phyloP scores from a whole-genome alignment of 495 filamentous ascomycete genomes.

The Aspergillus campestris region DNA sequence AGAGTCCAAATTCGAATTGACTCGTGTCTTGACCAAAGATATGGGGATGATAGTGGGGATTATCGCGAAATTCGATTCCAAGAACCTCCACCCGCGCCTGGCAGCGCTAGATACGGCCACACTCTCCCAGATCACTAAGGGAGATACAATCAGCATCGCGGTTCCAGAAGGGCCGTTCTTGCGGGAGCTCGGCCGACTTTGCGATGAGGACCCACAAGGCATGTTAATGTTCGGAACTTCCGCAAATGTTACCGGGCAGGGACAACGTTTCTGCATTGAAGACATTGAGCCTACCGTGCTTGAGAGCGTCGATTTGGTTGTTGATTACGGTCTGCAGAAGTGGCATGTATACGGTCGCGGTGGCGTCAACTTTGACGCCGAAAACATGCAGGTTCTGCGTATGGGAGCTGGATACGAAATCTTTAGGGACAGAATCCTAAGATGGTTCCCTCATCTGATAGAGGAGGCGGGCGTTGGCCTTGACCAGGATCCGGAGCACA shows the following conservation, averaged over 20 bases:
- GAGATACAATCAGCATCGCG: constrained; percentile 15
- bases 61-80: constrained; percentile 12
- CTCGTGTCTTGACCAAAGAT: constrained; percentile 17
- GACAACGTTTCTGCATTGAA: constrained; percentile 21
- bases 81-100: constrained; percentile 6
- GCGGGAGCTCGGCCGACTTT: constrained; percentile 13
- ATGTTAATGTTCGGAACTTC: constrained; percentile 17
- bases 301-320: constrained; percentile 18
- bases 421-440: constrained; percentile 12
- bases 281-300: constrained; percentile 21
- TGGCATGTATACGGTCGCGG: constrained; percentile 19
- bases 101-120: constrained; percentile 1
- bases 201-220: constrained; percentile 8
- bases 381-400: constrained; percentile 16
- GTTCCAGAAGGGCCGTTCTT: constrained; percentile 12
- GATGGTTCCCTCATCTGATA: constrained; percentile 5
- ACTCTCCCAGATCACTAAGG: constrained; percentile 10
- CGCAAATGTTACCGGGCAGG: constrained; percentile 21
- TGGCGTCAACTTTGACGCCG: constrained; percentile 13
- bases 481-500: too few relatives aligned
- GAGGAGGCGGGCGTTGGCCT: too few relatives aligned
- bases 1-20: constrained; percentile 14
- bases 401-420: constrained; percentile 20
- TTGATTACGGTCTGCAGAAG: constrained; percentile 24
- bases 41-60: constrained; percentile 14